A percentile compares a stretch with the other conserved stretches of the same genome.
phyloP scores from a whole-genome alignment of 2,329 filamentous ascomycete genomes.

The Furcasterigmium furcatum region DNA sequence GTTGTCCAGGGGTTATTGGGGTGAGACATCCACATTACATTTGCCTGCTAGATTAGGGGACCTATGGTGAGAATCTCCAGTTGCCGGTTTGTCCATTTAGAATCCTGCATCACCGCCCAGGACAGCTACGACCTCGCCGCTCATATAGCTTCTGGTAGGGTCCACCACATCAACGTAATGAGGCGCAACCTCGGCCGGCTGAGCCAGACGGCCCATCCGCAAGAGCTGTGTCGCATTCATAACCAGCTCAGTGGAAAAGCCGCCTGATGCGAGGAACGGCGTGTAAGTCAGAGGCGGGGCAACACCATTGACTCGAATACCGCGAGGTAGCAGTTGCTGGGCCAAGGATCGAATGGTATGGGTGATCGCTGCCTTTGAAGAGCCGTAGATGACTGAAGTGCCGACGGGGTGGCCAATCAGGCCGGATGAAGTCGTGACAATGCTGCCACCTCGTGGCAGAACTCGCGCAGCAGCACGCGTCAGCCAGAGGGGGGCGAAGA shows the following conservation, averaged over 20 bases:
- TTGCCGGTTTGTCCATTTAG: too few species aligned
- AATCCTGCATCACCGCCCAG: not conserved
- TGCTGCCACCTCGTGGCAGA: conserved; percentile 1
- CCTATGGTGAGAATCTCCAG: too few species aligned
- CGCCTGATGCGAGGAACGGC: conserved; percentile 2
- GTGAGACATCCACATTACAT: too few species aligned
- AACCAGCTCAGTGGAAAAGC: not conserved
- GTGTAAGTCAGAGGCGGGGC: conserved; percentile 1
- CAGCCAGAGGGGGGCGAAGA: conserved; percentile 7
- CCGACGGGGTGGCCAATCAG: not conserved
- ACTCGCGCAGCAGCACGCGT: conserved; percentile 4
- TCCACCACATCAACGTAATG: conserved; percentile 5
- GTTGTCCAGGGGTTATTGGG: too few species aligned
- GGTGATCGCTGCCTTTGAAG: conserved; percentile 5
- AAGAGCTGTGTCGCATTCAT: not conserved
- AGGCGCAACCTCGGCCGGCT: conserved; percentile 6
- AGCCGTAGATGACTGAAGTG: conserved; percentile 1
- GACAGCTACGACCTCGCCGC: not conserved
- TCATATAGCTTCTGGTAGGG: not conserved
- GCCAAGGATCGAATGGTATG: conserved; percentile 1
- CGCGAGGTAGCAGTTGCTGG: not conserved
- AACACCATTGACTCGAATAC: conserved; percentile 1
- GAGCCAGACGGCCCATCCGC: conserved; percentile 1
- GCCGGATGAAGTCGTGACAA: conserved; percentile 4
- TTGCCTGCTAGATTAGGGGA: too few species aligned